These are phyloP conservation scores for Wickerhamiella alocasiicola DNA, from an alignment of 805 yeast genomes.

Conservation along the genomic window DNA sequence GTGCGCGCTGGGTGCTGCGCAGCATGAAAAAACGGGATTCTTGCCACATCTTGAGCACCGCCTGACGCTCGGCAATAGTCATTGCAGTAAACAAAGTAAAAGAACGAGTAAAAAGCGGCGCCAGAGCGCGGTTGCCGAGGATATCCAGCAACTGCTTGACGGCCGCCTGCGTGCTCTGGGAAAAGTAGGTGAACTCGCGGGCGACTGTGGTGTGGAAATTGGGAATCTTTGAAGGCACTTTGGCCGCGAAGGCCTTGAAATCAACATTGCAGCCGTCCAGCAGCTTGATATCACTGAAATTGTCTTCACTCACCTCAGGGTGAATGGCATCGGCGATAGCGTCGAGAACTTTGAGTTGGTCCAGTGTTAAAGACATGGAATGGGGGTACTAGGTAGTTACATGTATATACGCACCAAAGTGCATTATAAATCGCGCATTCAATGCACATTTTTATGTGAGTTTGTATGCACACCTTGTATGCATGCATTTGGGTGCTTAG, in stretches of 20 bases:
- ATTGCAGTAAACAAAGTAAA: conserved; percentile 19
- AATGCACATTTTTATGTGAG: no score
- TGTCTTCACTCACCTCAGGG: not conserved
- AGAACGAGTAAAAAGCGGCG: conserved; percentile 19
- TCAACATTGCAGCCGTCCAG: not conserved
- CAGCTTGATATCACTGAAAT: not conserved
- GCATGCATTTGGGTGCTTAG: no score
- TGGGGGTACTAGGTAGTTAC: no score
- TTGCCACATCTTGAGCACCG: conserved; percentile 31
- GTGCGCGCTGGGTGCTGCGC: conserved; percentile 28
- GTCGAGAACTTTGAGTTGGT: not conserved
- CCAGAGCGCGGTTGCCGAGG: conserved; percentile 19
- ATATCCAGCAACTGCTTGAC: conserved; percentile 16
- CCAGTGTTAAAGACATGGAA: no score
- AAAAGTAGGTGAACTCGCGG: not conserved
- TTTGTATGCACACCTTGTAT: no score
- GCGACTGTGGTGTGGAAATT: not conserved
- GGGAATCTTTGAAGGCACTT: not conserved
- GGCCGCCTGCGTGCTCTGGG: not conserved
- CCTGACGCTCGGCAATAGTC: conserved; percentile 25
- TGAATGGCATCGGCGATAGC: conserved; percentile 5
- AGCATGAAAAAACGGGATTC: conserved; percentile 30
- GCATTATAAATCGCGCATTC: no score
- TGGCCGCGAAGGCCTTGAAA: not conserved
- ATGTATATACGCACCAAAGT: no score